Conservation (phyloP, 495 filamentous ascomycete species). For the Hypoxylon trugodes region DNA sequence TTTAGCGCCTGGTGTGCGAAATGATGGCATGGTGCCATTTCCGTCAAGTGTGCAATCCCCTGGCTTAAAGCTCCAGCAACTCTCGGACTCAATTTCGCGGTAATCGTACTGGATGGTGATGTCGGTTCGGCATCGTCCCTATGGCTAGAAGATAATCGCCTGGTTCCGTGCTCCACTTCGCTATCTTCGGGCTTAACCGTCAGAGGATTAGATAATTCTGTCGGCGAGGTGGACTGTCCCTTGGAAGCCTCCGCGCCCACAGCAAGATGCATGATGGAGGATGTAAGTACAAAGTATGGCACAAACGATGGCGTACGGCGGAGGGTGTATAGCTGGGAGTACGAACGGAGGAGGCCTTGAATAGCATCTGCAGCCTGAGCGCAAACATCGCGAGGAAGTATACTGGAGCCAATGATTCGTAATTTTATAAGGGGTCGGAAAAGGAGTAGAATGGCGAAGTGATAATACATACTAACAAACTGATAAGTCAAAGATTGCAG, state of each 20-base stretch:
- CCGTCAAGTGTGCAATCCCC: slow-evolving; percentile 61
- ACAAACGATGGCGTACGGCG: slow-evolving; percentile 65
- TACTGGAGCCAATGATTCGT: slow-evolving; percentile 62
- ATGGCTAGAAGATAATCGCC: slow-evolving; percentile 32
- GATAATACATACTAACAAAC: slow-evolving; percentile 67
- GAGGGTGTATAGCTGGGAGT: slow-evolving; percentile 67
- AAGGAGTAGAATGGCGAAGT: slow-evolving; percentile 68
- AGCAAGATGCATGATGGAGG: slow-evolving; percentile 66
- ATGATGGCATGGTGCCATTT: slow-evolving; percentile 66
- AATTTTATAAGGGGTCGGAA: slow-evolving; percentile 73
- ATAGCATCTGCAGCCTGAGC: slow-evolving; percentile 68
- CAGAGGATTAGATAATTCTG: slow-evolving; percentile 31
- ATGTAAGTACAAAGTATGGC: slow-evolving; percentile 67
- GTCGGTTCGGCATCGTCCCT: slow-evolving; percentile 38
- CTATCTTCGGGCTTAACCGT: slow-evolving; percentile 36
- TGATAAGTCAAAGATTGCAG: slow-evolving; percentile 20
- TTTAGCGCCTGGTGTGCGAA: slow-evolving; percentile 67
- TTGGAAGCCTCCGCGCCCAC: slow-evolving; percentile 47
- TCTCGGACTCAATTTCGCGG: slow-evolving; percentile 37
- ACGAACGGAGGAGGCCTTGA: slow-evolving; percentile 62
- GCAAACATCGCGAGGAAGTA: slow-evolving; percentile 71
- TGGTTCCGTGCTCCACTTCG: slow-evolving; percentile 12
- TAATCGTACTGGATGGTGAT: slow-evolving; percentile 34
- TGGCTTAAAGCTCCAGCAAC: slow-evolving; percentile 52
- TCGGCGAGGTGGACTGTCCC: slow-evolving; percentile 21